Conservation (phyloP, 345 rosid genomes). For the Eucalyptus marginata region DNA sequence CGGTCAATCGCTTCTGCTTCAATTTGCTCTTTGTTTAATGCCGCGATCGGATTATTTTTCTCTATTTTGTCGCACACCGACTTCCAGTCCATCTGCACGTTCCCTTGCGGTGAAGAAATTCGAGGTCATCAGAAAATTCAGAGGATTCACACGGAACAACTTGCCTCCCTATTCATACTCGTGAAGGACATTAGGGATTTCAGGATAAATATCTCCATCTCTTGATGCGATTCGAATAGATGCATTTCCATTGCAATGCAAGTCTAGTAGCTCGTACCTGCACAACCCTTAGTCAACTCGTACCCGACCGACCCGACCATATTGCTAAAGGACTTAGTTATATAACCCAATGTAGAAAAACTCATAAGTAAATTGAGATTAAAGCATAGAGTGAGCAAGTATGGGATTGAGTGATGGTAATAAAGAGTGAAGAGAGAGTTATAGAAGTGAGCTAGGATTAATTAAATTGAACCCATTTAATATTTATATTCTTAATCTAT, state of each 20-base stretch:
- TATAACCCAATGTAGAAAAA: not conserved
- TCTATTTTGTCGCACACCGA: not conserved
- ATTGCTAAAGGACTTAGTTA: not conserved
- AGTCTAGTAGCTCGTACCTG: rapidly evolving
- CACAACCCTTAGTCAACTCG: not conserved
- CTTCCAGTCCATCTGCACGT: not conserved
- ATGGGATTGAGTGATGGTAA: too few species aligned
- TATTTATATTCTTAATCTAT: too few species aligned
- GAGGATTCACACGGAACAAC: not conserved
- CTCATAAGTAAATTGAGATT: not conserved
- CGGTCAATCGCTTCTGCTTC: not conserved
- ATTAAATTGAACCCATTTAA: not conserved
- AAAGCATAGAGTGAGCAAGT: rapidly evolving
- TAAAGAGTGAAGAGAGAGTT: not conserved
- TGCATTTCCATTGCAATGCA: too few species aligned
- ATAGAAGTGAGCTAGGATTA: not conserved
- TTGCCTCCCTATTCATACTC: not conserved
- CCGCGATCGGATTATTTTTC: not conserved
- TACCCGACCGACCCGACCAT: not conserved
- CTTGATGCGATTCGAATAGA: not conserved
- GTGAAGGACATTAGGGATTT: not conserved
- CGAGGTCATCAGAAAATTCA: not conserved
- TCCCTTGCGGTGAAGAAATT: not conserved
- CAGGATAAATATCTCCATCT: not conserved
- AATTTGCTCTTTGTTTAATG: not conserved